Evolutionary conservation across 2,329 filamentous ascomycete species (phyloP).

Genomic region (Stachybotrys chartarum): DNA sequence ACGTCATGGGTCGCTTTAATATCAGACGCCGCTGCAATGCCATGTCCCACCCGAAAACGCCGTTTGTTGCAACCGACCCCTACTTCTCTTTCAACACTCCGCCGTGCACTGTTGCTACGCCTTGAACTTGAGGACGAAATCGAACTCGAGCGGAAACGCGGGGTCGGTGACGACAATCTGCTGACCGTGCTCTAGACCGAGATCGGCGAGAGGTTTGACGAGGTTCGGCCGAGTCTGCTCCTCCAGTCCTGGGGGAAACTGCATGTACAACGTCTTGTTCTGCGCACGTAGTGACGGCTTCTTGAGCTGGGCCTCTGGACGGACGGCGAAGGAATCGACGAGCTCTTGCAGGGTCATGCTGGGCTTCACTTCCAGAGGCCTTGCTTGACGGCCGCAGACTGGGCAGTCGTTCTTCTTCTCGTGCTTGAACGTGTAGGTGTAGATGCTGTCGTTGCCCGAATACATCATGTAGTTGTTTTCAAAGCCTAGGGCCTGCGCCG

Average conservation of each 20-base stretch:
- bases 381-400: conserved; percentile 80
- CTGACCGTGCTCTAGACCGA: conserved; percentile 69
- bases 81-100: not conserved
- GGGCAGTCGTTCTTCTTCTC: conserved; percentile 93
- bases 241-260: conserved; percentile 72
- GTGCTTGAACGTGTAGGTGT: conserved; percentile 95
- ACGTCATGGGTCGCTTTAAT: not conserved
- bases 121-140: conserved; percentile 46
- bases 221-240: conserved; percentile 80
- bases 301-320: conserved; percentile 88
- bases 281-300: conserved; percentile 78
- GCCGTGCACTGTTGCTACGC: conserved; percentile 5
- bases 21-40: not conserved
- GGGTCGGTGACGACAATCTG: conserved; percentile 90
- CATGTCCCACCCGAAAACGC: conserved; percentile 6
- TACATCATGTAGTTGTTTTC: conserved; percentile 99
- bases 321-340: conserved; percentile 72
- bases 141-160: conserved; percentile 70
- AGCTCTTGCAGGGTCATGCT: conserved; percentile 73
- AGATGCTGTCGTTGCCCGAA: conserved; percentile 88
- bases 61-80: conserved; percentile 3
- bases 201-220: conserved; percentile 64
- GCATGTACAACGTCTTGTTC: conserved; percentile 84
- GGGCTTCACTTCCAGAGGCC: conserved; percentile 65
- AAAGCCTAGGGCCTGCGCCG: conserved; percentile 71